A percentile compares a stretch with the other conserved stretches of the same genome.
Conservation (phyloP, 306 rosid species). For the Crotalaria pallida region DNA sequence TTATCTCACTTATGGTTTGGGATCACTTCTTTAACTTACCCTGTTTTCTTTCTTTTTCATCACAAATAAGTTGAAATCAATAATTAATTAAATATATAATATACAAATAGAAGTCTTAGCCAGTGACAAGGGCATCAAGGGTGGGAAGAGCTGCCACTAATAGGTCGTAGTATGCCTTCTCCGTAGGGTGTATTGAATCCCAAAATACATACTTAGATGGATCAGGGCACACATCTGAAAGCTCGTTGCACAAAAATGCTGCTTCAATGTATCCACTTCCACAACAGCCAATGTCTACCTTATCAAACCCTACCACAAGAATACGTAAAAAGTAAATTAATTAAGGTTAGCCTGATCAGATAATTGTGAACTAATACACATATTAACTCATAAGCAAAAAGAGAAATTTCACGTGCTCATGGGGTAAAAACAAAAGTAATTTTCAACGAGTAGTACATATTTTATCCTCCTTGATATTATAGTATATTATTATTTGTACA, state of each 20-base stretch:
- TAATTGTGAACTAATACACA: not conserved
- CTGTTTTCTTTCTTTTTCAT: not conserved
- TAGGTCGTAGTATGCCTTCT: slow-evolving; percentile 34
- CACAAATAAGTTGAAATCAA: not conserved
- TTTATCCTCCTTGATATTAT: no score
- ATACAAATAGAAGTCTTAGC: not conserved
- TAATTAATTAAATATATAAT: no score
- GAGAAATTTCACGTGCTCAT: not conserved
- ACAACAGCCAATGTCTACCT: slow-evolving; percentile 53
- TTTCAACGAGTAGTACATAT: no score
- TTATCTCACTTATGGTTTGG: no score
- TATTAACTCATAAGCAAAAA: not conserved
- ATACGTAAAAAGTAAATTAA: not conserved
- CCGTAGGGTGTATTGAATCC: slow-evolving; percentile 72
- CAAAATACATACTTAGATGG: slow-evolving; percentile 55
- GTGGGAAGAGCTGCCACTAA: slow-evolving; percentile 19
- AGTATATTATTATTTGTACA: no score
- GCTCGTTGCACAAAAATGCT: slow-evolving; percentile 40
- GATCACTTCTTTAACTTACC: no score
- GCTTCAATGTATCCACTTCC: slow-evolving; percentile 59
- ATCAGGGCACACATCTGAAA: slow-evolving; percentile 43
- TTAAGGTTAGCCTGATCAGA: not conserved
- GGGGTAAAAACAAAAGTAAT: no score
- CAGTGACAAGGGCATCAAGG: slow-evolving; percentile 35
- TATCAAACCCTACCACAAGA: slow-evolving; percentile 43